Evolutionary conservation across 2,329 filamentous ascomycete species (phyloP), one percentile per base, ranked within the genome.

Genomic region (Sclerotinia sclerotiorum): DNA sequence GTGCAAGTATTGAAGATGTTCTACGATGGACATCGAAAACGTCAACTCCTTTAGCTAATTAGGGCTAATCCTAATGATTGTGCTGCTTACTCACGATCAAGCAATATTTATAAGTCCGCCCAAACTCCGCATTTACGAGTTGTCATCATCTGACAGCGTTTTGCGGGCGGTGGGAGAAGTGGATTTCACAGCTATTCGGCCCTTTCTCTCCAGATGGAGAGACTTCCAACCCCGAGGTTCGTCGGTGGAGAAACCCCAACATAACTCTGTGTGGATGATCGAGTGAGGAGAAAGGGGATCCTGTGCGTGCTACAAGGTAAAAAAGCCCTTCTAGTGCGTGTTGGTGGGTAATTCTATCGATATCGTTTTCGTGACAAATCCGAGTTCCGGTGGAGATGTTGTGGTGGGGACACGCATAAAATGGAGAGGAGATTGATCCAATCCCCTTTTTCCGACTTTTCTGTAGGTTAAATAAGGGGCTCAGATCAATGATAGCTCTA

Each of bases 131-230:
- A 35, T 48, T 35, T n/a, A 15, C 27, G 5, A 56, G 5, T 56
- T 39, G 17, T 35, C 27, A 11, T 48, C 27, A 27, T 27, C 42
- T 29, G 58, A n/a, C 19, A 32, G 24, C 39, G 13, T 49, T 49
- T 17, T 35, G 27, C 44, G 27, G 44, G 44, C 44, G 17, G 58
- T 48, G 44, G 58, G 24, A 29, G 17, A 24, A 27, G 35, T n/a
- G 27, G 19, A 62, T 44, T 62, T 10, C 19, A 49, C 49, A 35
- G 27, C 27, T 35, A 62, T 62, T 49, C 58, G 44, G 24, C 58
- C 44, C 58, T 62, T 62, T 62, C 44, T 58, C 56, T 62, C 58
- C 58, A 49, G 27, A 62, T 49, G 58, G 58, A 48, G 58, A 55
- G 35, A n/a, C 29, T n/a, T 65, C 49, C 32, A 21, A 65, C 62